Conservation (phyloP, 1,139 yeast genomes). For the Protomyces macrosporus region DNA sequence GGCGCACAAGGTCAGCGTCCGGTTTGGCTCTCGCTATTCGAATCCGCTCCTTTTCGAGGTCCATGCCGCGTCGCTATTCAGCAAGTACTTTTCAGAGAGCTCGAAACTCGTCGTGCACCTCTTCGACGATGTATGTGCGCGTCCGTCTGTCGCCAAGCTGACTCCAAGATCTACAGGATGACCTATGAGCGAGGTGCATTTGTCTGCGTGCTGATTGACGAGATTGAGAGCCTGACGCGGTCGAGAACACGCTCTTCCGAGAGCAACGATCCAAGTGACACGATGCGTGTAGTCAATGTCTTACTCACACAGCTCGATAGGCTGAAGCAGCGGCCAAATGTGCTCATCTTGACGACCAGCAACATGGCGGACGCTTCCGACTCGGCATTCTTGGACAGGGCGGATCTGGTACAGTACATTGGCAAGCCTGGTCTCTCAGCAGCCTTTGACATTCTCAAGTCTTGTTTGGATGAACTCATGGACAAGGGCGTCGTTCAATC, state of each 20-base stretch:
- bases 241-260: conserved; percentile 28
- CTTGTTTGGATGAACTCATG: conserved; percentile 2
- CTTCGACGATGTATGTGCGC: conserved; percentile 19
- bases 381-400: conserved; percentile 32
- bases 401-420: conserved; percentile 29
- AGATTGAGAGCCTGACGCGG: conserved; percentile 32
- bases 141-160: background rate
- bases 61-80: conserved; percentile 31
- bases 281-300: conserved; percentile 32
- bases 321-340: conserved; percentile 28
- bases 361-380: conserved; percentile 32
- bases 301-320: conserved; percentile 32
- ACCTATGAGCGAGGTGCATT: conserved; percentile 28
- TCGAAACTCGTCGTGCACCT: conserved; percentile 32
- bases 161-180: conserved; percentile 25
- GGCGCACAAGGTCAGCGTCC: conserved; percentile 32
- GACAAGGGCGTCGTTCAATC: background rate
- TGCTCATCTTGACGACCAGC: conserved; percentile 31
- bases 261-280: conserved; percentile 32
- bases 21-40: conserved; percentile 24
- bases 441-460: conserved; percentile 4
- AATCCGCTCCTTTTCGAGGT: conserved; percentile 30
- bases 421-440: conserved; percentile 31
- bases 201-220: conserved; percentile 32
- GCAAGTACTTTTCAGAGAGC: conserved; percentile 32